Conservation (phyloP, 164 flowering plant species). For the Vitis rotundifolia region DNA sequence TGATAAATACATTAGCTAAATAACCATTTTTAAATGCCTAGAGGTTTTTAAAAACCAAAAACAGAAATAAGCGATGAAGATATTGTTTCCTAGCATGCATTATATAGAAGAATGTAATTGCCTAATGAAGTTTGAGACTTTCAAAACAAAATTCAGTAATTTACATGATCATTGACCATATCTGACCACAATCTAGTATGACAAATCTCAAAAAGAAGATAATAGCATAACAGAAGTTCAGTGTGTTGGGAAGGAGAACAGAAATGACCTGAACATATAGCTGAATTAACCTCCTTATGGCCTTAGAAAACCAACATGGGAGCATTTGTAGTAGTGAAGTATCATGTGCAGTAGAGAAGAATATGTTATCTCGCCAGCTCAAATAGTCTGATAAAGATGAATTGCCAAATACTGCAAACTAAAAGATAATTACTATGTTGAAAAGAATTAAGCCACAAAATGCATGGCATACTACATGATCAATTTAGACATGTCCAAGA, state of each 20-base stretch:
- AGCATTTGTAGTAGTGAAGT: conserved; percentile 91
- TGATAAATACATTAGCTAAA: too few relatives aligned
- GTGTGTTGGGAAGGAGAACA: not conserved
- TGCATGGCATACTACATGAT: not conserved
- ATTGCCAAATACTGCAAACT: conserved; percentile 42
- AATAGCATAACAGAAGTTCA: not conserved
- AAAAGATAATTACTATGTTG: conserved; percentile 2
- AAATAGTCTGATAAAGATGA: conserved; percentile 74
- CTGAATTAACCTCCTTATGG: conserved; percentile 78
- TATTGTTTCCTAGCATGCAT: too few relatives aligned
- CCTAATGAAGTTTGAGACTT: not conserved
- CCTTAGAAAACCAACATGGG: conserved; percentile 93
- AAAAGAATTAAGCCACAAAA: not conserved
- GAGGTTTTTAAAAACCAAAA: too few relatives aligned
- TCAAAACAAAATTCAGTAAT: not conserved
- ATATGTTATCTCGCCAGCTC: conserved; percentile 81
- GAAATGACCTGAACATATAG: conserved; percentile 84
- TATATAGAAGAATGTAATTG: too few relatives aligned
- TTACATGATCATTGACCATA: not conserved
- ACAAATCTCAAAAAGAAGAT: not conserved
- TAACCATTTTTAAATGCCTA: too few relatives aligned
- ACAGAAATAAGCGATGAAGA: too few relatives aligned
- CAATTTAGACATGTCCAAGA: not conserved
- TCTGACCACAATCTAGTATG: not conserved
- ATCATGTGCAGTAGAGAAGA: conserved; percentile 79